These are phyloP conservation scores for Nakazawaea wickerhamii DNA, from an alignment of 805 yeast genomes.

Conservation along the genomic window DNA sequence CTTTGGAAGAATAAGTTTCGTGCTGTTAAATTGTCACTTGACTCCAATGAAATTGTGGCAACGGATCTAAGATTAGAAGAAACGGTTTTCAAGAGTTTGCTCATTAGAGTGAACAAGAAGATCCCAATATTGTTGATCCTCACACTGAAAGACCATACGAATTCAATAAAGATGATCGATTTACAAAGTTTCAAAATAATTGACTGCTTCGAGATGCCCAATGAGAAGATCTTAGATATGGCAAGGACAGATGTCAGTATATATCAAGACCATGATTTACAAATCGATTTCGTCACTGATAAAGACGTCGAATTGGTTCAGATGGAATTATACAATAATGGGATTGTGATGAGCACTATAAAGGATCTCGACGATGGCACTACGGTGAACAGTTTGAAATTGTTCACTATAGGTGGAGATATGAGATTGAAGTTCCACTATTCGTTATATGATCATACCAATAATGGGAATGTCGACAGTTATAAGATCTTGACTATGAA, in stretches of 20 bases:
- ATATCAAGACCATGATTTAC: background rate
- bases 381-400: background rate
- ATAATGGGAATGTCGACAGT: background rate
- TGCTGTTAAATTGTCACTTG: background rate
- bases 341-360: constrained; percentile 3
- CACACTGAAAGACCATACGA: background rate
- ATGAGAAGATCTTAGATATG: constrained; percentile 2
- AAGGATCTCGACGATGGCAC: background rate
- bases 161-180: constrained; percentile 5
- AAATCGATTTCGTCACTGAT: constrained; percentile 1
- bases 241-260: background rate
- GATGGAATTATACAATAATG: constrained; percentile 1
- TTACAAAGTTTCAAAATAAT: constrained; percentile 7
- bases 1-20: background rate
- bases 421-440: constrained; percentile 8
- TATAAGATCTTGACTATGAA: background rate
- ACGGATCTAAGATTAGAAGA: background rate
- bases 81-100: background rate
- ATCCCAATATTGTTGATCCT: background rate
- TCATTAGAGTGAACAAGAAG: background rate
- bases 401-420: constrained; percentile 7
- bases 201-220: background rate
- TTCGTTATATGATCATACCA: background rate
- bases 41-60: background rate
- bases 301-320: background rate